phyloP scores from a whole-genome alignment of 2,329 filamentous ascomycete genomes.

The Exophiala alcalophila region DNA sequence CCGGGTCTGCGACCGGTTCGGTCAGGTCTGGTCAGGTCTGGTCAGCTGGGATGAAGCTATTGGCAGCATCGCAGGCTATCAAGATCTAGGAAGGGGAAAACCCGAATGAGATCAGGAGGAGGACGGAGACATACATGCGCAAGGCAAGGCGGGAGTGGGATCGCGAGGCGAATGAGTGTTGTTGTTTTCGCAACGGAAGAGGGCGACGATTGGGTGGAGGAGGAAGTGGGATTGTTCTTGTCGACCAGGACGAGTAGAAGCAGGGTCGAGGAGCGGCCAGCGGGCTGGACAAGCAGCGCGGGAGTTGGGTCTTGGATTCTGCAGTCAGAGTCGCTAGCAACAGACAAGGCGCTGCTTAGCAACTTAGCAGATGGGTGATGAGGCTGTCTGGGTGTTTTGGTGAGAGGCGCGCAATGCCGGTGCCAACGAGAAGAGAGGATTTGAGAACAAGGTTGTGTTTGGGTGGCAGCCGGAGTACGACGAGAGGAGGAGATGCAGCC shows the following conservation, averaged over 20 bases:
- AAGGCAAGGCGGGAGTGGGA: conserved; percentile 13
- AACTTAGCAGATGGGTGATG: no score
- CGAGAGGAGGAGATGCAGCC: no score
- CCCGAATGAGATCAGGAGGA: not conserved
- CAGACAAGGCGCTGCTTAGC: no score
- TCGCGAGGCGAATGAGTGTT: conserved; percentile 15
- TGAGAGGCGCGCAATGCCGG: conserved; percentile 9
- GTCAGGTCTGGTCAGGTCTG: conserved; percentile 11
- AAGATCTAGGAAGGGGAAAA: conserved; percentile 10
- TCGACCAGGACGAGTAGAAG: no score
- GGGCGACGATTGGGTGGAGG: conserved; percentile 14
- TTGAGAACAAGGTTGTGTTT: conserved; percentile 16
- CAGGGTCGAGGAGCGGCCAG: not conserved
- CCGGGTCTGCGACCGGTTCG: conserved; percentile 5
- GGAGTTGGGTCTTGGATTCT: conserved; percentile 4
- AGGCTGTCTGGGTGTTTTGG: no score
- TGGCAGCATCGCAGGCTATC: conserved; percentile 13
- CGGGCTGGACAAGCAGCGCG: no score
- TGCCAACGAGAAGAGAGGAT: conserved; percentile 13
- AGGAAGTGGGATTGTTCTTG: conserved; percentile 9
- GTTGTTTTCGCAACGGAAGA: conserved; percentile 11
- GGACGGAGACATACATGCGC: conserved; percentile 14
- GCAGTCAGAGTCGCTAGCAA: no score
- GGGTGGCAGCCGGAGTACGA: no score
- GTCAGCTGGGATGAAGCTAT: conserved; percentile 12